Evolutionary conservation across 225 moss, liverwort and hornwort genomes (phyloP).

Genomic region (Pleurozium schreberi): DNA sequence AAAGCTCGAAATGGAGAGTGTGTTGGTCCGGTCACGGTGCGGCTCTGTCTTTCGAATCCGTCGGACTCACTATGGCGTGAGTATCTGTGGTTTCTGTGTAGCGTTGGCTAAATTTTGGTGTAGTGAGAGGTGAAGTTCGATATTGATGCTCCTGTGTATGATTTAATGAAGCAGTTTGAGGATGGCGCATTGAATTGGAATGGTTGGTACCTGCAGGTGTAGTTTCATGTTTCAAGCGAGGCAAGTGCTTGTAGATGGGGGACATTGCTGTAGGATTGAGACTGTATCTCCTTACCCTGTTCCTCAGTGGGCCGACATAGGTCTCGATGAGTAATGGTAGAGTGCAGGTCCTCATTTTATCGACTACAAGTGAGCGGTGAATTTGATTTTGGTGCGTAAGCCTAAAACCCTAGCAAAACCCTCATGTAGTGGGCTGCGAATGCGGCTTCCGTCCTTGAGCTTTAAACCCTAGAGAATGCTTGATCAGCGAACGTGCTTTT

Average conservation of each 20-base stretch:
- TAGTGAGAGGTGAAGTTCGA: not conserved
- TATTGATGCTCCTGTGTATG: not conserved
- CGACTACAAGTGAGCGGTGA: conserved; percentile 31
- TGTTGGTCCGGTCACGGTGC: not conserved
- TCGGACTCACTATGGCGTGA: not conserved
- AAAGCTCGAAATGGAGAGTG: not conserved
- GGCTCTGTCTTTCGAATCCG: not conserved
- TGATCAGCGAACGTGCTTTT: not conserved
- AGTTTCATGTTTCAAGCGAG: not conserved
- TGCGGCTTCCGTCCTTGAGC: not conserved
- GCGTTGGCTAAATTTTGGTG: not conserved
- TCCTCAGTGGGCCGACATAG: not conserved
- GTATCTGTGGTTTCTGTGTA: not conserved
- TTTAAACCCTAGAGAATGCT: not conserved
- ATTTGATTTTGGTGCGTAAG: not conserved
- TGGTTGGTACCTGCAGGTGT: not conserved
- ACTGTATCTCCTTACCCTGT: not conserved
- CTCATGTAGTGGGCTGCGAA: not conserved
- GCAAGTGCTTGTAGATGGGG: not conserved
- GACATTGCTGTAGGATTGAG: not conserved
- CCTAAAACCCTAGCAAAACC: not conserved
- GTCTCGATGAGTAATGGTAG: conserved; percentile 1
- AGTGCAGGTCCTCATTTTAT: conserved; percentile 52
- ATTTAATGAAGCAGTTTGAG: not conserved
- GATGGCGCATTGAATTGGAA: not conserved